Evolutionary conservation across 1,139 yeast species (phyloP), one percentile per base, ranked within the genome.

Genomic region (Cylindricascospora bacillispora): DNA sequence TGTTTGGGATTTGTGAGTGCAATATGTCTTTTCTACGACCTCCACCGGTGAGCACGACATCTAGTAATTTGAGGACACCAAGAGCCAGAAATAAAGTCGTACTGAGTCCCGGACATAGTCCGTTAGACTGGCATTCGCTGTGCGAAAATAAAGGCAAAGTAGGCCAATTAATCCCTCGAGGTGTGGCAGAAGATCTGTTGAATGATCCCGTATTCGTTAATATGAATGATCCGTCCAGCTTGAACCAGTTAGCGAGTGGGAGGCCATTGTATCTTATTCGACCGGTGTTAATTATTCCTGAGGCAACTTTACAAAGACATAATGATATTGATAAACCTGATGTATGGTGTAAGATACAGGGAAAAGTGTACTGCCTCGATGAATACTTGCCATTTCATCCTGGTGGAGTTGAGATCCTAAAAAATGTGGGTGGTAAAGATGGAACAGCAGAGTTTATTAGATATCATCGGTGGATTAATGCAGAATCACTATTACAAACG

Each of bases 401-500:
- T 0, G 98, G 98, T 15, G 98, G 98, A 1, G 74, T 65, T 2
- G 73, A 70, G 5, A 85, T 85, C 46, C 59, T 89, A 26, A 70
- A 73, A 34, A 27, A 38, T 16, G 71, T 81, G 45, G 93, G 93
- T 0, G 95, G 95, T 0, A 63, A 64, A 36, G 95, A 86, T 49
- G 93, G 92, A 1, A 83, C 95, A 1, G 44, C 57, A n/a, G 47
- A 82, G 38, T 89, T 89, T 47, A 73, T 75, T 54, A 73, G 74
- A 53, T 80, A 79, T 40, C 95, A 85, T 49, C 63, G 82, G 17
- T 85, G 95, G 95, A 93, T 78, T 1, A 86, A 81, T 53, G 81
- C 64, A 27, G 95, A 86, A 43, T 60, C 83, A 40, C 72, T 89
- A 69, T 57, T 89, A 35, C 83, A 73, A 43, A 72, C 70, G 33